Percentiles rank a stretch among this genome's conserved stretches.
Evolutionary conservation across 2,329 filamentous ascomycete genomes (phyloP).

Genomic region (Fusarium ambrosium): DNA sequence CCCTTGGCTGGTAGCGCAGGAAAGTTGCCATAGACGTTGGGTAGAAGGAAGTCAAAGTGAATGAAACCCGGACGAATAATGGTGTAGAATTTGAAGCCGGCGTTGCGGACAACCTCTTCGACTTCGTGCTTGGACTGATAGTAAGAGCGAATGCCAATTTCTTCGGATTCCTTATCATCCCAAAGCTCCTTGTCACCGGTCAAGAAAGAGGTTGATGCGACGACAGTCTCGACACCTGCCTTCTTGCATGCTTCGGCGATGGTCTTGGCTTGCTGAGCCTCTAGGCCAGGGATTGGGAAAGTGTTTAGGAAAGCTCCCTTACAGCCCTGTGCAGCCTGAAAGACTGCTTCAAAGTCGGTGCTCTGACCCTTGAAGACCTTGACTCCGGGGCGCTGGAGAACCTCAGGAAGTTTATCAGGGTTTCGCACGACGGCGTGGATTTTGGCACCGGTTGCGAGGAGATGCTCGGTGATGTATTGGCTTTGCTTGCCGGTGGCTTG

Average conservation of each 20-base stretch:
- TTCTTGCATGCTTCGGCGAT: conserved; percentile 49
- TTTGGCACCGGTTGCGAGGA: conserved; percentile 51
- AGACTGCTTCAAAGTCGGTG: conserved; percentile 49
- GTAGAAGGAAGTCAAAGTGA: conserved; percentile 47
- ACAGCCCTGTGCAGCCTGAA: conserved; percentile 51
- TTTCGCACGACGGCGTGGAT: conserved; percentile 55
- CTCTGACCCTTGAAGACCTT: conserved; percentile 55
- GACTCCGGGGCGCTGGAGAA: conserved; percentile 45
- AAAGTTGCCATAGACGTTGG: conserved; percentile 44
- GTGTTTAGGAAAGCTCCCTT: conserved; percentile 50
- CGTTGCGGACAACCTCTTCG: conserved; percentile 50
- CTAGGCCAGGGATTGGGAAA: conserved; percentile 45
- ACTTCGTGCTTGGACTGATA: conserved; percentile 55
- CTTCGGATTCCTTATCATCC: conserved; percentile 34
- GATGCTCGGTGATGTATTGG: conserved; percentile 48
- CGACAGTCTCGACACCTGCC: conserved; percentile 49
- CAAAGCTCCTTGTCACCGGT: conserved; percentile 39
- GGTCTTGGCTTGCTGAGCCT: conserved; percentile 49
- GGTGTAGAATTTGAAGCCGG: conserved; percentile 50
- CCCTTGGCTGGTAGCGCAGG: conserved; percentile 46
- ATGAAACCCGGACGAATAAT: conserved; percentile 52
- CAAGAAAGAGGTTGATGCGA: conserved; percentile 45
- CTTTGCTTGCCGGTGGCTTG: conserved; percentile 54
- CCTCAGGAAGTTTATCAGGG: conserved; percentile 45
- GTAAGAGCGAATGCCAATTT: conserved; percentile 45